These are phyloP conservation scores for Daldinia concentrica DNA, from an alignment of 495 filamentous ascomycete species.

Conservation along the genomic window DNA sequence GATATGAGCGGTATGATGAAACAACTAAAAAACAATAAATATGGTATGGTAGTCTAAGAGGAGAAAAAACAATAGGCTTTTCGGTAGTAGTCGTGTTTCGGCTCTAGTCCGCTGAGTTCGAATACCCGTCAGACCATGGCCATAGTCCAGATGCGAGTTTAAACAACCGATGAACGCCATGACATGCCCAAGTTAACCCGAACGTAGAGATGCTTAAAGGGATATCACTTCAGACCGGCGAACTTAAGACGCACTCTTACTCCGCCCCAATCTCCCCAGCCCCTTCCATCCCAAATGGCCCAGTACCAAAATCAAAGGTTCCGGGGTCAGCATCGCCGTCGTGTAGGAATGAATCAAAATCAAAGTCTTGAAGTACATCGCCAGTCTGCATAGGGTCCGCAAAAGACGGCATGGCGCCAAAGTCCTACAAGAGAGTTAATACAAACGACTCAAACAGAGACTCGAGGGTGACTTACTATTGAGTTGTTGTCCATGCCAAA, in stretches of 20 bases:
- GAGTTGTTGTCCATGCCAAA: constrained; percentile 47
- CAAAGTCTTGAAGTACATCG: constrained; percentile 89
- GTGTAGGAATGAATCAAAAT: constrained; percentile 94
- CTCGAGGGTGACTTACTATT: constrained; percentile 47
- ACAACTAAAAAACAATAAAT: constrained; percentile 26
- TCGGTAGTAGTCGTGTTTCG: constrained; percentile 43
- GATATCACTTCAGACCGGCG: constrained; percentile 11
- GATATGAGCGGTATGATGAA: constrained; percentile 22
- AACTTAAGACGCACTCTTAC: constrained; percentile 45
- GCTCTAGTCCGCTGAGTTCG: constrained; percentile 42
- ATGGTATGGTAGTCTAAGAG: constrained; percentile 38
- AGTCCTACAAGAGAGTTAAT: constrained; percentile 46
- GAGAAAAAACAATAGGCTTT: constrained; percentile 36
- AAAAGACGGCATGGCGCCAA: constrained; percentile 64
- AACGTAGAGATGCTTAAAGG: constrained; percentile 34
- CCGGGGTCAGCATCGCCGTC: constrained; percentile 53
- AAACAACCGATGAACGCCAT: constrained; percentile 48
- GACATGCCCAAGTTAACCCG: constrained; percentile 43
- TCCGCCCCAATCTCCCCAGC: constrained; percentile 60
- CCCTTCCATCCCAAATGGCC: constrained; percentile 55
- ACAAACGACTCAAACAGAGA: background rate
- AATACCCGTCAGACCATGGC: constrained; percentile 42
- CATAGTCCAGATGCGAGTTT: constrained; percentile 48
- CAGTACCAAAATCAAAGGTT: constrained; percentile 57
- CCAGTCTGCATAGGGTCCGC: constrained; percentile 65